Evolutionary conservation across 495 filamentous ascomycete genomes (phyloP).

Genomic region (Lophium mytilinum): DNA sequence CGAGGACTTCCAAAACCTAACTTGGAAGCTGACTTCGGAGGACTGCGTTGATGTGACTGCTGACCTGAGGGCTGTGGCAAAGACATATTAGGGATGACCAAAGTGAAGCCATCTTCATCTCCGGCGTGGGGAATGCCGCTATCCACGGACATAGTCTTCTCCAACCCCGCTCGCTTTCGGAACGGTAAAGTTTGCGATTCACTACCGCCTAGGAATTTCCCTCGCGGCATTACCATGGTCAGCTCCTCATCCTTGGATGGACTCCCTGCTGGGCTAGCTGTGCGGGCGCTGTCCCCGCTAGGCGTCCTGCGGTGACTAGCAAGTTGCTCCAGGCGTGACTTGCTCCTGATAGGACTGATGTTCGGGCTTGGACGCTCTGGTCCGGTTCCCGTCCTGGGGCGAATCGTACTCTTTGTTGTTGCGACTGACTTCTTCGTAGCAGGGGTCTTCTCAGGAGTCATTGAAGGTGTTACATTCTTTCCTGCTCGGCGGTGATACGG

Average conservation of each 20-base stretch:
- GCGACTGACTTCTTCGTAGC: slow-evolving; percentile 32
- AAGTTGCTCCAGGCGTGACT: slow-evolving; percentile 17
- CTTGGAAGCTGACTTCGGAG: slow-evolving; percentile 15
- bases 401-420: slow-evolving; percentile 12
- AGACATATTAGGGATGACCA: slow-evolving; percentile 34
- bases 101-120: slow-evolving; percentile 37
- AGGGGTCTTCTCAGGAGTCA: slow-evolving; percentile 39
- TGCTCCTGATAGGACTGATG: slow-evolving; percentile 24
- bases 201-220: slow-evolving; percentile 6
- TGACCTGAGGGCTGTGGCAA: neutral
- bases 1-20: slow-evolving; percentile 16
- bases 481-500: slow-evolving; percentile 41
- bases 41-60: slow-evolving; percentile 16
- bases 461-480: slow-evolving; percentile 36
- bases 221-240: slow-evolving; percentile 33
- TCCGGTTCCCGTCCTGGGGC: slow-evolving; percentile 15
- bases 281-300: slow-evolving; percentile 9
- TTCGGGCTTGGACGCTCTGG: slow-evolving; percentile 15
- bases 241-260: slow-evolving; percentile 32
- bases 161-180: slow-evolving; percentile 24
- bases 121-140: slow-evolving; percentile 21
- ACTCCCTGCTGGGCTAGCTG: slow-evolving; percentile 26
- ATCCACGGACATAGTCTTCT: slow-evolving; percentile 30
- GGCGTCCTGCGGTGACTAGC: slow-evolving; percentile 21
- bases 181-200: slow-evolving; percentile 13